phyloP scores from a whole-genome alignment of 257 asterid genomes.

The Solanum corneliomulleri region DNA sequence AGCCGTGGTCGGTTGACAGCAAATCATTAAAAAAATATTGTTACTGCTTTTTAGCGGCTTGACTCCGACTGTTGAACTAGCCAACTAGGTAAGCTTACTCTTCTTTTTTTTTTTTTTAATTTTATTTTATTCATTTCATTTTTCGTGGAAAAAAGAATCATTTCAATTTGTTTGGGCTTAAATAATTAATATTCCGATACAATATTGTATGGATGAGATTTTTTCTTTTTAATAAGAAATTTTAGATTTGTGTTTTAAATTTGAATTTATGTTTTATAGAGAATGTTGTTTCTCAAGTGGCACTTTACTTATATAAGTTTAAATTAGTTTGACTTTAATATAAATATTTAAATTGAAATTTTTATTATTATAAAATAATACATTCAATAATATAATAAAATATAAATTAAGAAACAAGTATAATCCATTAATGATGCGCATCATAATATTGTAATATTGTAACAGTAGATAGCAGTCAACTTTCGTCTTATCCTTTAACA shows the following conservation, averaged over 20 bases:
- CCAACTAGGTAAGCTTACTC: neutral
- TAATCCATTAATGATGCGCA: neutral
- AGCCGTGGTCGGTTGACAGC: neutral
- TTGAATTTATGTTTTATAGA: neutral
- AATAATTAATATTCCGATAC: neutral
- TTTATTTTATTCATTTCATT: neutral
- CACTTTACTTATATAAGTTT: no score
- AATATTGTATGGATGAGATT: neutral
- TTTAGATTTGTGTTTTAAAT: rapidly evolving
- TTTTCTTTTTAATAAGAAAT: no score
- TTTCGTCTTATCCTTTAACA: neutral
- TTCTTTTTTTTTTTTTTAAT: neutral
- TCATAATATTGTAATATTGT: neutral
- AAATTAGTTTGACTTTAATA: no score
- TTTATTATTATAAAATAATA: neutral
- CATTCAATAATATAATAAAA: neutral
- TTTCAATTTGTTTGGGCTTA: neutral
- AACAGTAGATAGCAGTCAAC: neutral
- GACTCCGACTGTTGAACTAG: neutral
- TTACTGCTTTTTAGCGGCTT: neutral
- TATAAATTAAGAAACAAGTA: neutral
- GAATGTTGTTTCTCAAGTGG: neutral
- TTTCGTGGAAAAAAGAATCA: neutral
- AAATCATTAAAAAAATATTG: neutral
- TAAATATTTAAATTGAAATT: no score